Percentiles rank a stretch among this genome's conserved stretches.
These are phyloP conservation scores for Globisporangium paddicum DNA, from an alignment of 352 stramenopile species.

Conservation along the genomic window DNA sequence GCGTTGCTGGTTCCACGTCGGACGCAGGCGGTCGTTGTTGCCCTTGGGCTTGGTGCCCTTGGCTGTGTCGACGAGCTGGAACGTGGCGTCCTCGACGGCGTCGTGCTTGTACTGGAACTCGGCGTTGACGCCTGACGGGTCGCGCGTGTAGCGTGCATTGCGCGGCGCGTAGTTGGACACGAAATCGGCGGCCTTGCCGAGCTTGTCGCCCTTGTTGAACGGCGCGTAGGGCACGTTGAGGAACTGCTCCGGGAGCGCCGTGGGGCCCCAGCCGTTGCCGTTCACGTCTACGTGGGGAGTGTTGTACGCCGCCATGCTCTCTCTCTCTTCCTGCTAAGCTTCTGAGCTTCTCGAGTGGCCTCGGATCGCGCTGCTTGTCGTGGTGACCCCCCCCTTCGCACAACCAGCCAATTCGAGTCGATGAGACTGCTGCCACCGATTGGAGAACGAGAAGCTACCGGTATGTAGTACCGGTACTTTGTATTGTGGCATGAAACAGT, in stretches of 20 bases:
- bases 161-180: conserved; percentile 69
- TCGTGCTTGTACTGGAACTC: conserved; percentile 96
- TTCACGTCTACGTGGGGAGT: conserved; percentile 82
- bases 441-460: not conserved
- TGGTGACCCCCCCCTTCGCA: not conserved
- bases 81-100: conserved; percentile 86
- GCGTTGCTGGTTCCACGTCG: conserved; percentile 85
- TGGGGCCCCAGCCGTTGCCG: conserved; percentile 79
- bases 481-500: not conserved
- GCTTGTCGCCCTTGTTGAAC: conserved; percentile 95
- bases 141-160: conserved; percentile 44
- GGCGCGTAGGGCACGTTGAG: conserved; percentile 92
- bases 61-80: conserved; percentile 93
- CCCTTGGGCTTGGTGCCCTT: conserved; percentile 75
- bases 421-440: not conserved
- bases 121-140: conserved; percentile 84
- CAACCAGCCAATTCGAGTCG: conserved; percentile 1
- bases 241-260: conserved; percentile 87
- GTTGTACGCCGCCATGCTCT: conserved; percentile 67
- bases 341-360: not conserved
- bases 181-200: conserved; percentile 94
- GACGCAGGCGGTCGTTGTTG: conserved; percentile 70
- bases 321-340: not conserved
- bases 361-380: not conserved
- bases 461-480: not conserved